Base-by-base conservation (phyloP, 148 eudicot genomes). In the Diospyros lotus region DNA sequence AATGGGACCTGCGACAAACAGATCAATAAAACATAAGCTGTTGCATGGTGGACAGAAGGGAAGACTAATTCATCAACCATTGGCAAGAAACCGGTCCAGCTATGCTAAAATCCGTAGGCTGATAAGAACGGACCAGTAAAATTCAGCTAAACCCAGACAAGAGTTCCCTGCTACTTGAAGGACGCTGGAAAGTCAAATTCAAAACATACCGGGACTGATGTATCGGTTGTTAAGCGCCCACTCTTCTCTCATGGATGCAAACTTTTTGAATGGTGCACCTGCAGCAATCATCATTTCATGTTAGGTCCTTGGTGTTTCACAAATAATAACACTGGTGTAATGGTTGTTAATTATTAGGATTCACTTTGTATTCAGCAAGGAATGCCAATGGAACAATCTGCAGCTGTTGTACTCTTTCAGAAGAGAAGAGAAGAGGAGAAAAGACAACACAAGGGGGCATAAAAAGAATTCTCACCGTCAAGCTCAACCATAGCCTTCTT, bases 401-500 rank as follows among this genome's bases (percentile, higher is more conserved):
- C 28, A 28, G 28, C 28, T 28, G 28, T 28, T 28, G 28, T 28
- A 28, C 28, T 28, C 28, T 28, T 28, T 28, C 28, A 28, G 28
- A 28, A 28, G 28, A 28, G 28, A 28, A 28, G 28, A 28, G 28
- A 28, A 28, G 28, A 28, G 28, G 28, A 12, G 48, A 39, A 9
- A 54, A 64, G 43, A 48, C 50, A 46, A 0, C 52, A 8, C 28
- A 28, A 0, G 6, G n/a, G 18, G 38, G 6, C 73, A 66, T 46
- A 50, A 42, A 15, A 12, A 58, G 4, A 66, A 48, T 7, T 50
- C 74, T 40, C 71, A 95, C 98, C 99, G 13, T 95, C 96, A 76
- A 95, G 94, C 83, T 95, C 98, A 45, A 95, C 99, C 97, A 95
- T 95, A 17, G 99, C 99, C 86, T 95, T 95, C 90, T 95, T 95